These are phyloP conservation scores for Fusarium musae DNA, from an alignment of 2,329 filamentous ascomycete species.

Conservation along the genomic window DNA sequence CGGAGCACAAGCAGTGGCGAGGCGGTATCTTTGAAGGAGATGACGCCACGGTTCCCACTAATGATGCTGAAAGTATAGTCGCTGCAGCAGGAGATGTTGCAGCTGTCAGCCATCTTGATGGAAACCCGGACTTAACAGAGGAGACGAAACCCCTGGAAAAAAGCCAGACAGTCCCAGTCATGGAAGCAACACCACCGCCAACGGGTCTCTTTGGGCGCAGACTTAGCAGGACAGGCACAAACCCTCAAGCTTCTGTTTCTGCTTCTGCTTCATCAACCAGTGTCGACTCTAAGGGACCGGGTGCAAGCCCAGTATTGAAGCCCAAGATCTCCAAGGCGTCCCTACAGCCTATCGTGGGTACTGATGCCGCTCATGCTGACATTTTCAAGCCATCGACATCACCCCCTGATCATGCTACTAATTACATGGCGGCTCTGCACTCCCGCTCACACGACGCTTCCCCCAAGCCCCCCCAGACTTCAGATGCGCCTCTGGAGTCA, in stretches of 20 bases:
- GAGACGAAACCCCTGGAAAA: slow-evolving; percentile 64
- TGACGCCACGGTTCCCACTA: slow-evolving; percentile 53
- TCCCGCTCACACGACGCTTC: slow-evolving; percentile 68
- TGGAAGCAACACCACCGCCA: slow-evolving; percentile 51
- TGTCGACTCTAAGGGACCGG: slow-evolving; percentile 58
- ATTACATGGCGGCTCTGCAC: slow-evolving; percentile 75
- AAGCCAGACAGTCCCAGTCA: slow-evolving; percentile 61
- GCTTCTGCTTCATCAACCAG: slow-evolving; percentile 60
- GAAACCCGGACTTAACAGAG: slow-evolving; percentile 50
- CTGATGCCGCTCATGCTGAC: slow-evolving; percentile 74
- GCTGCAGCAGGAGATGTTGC: slow-evolving; percentile 59
- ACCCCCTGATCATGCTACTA: slow-evolving; percentile 69
- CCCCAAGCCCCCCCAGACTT: slow-evolving; percentile 53
- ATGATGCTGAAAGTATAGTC: slow-evolving; percentile 32
- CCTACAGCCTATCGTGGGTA: slow-evolving; percentile 73
- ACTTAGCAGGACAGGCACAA: slow-evolving; percentile 51
- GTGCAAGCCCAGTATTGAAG: slow-evolving; percentile 49
- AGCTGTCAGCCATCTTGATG: slow-evolving; percentile 58
- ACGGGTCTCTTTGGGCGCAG: slow-evolving; percentile 64
- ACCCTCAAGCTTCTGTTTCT: slow-evolving; percentile 52
- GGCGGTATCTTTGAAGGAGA: slow-evolving; percentile 83
- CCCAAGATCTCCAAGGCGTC: slow-evolving; percentile 56
- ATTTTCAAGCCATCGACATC: slow-evolving; percentile 67
- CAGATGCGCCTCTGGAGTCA: slow-evolving; percentile 49
- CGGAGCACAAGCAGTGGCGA: slow-evolving; percentile 78